Evolutionary conservation across 1,284 basidiomycete species (phyloP).

Genomic region (Cerioporus squamosus): DNA sequence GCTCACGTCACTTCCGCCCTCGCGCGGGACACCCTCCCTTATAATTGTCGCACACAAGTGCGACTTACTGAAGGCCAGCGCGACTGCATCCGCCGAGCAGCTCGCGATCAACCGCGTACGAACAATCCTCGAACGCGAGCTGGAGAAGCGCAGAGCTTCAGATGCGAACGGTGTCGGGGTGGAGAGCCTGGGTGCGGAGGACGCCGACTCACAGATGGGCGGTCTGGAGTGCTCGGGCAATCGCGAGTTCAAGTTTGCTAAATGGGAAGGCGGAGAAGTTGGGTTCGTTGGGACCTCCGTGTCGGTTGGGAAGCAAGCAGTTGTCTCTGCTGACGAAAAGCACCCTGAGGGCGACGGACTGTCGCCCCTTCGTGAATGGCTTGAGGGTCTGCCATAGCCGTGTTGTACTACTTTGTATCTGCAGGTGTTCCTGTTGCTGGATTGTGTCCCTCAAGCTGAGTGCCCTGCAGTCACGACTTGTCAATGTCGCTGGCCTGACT

Average conservation of each 20-base stretch:
- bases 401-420: too few species aligned
- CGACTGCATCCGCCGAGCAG: slow-evolving; percentile 46
- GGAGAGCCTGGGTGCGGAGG: slow-evolving; percentile 62
- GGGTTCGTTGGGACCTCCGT: slow-evolving; percentile 65
- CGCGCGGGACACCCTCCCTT: slow-evolving; percentile 60
- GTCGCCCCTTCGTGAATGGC: slow-evolving; percentile 50
- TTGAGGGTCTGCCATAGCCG: slow-evolving; percentile 42
- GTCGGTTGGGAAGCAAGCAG: slow-evolving; percentile 39
- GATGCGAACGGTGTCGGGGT: slow-evolving; percentile 67
- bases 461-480: too few species aligned
- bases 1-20: slow-evolving; percentile 72
- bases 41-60: slow-evolving; percentile 76
- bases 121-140: slow-evolving; percentile 77
- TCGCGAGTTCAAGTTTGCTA: slow-evolving; percentile 65
- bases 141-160: slow-evolving; percentile 71
- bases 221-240: slow-evolving; percentile 39
- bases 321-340: slow-evolving; percentile 38
- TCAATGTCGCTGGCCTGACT: too few species aligned
- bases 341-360: slow-evolving; percentile 43
- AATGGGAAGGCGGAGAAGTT: slow-evolving; percentile 82
- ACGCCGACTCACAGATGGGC: slow-evolving; percentile 33
- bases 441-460: too few species aligned
- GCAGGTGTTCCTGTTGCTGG: too few species aligned
- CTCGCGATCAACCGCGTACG: slow-evolving; percentile 72
- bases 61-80: slow-evolving; percentile 62